phyloP scores from a whole-genome alignment of 2,329 filamentous ascomycete species.

The Colletotrichum limetticola region DNA sequence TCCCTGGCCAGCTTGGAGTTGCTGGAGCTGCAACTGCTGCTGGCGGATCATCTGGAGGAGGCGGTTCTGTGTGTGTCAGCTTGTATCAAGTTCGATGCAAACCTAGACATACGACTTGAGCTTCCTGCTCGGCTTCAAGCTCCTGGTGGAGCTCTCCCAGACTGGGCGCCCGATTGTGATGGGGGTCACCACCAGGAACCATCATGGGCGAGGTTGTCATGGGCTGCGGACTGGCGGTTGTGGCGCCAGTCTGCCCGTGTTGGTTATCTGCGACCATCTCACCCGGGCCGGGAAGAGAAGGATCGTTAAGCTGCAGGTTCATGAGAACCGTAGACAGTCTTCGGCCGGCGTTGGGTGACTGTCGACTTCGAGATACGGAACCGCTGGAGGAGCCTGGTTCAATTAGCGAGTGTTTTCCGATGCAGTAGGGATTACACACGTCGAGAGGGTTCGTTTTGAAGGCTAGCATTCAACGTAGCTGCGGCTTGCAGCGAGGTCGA shows the following conservation, averaged over 20 bases:
- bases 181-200: slow-evolving; percentile 57
- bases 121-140: slow-evolving; percentile 82
- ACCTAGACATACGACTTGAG: slow-evolving; percentile 70
- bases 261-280: slow-evolving; percentile 70
- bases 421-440: slow-evolving; percentile 51
- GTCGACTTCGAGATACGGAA: slow-evolving; percentile 58
- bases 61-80: slow-evolving; percentile 67
- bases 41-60: slow-evolving; percentile 80
- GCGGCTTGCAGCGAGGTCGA: slow-evolving; percentile 80
- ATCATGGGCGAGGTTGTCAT: slow-evolving; percentile 59
- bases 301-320: slow-evolving; percentile 80
- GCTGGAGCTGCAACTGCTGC: slow-evolving; percentile 77
- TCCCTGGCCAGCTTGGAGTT: slow-evolving; percentile 59
- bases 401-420: background rate
- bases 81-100: background rate
- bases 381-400: slow-evolving; percentile 61
- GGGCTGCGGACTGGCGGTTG: slow-evolving; percentile 55
- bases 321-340: slow-evolving; percentile 76
- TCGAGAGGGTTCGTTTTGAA: slow-evolving; percentile 72
- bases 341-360: slow-evolving; percentile 62
- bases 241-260: slow-evolving; percentile 40
- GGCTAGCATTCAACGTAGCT: slow-evolving; percentile 80
- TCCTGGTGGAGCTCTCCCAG: slow-evolving; percentile 83
- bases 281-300: slow-evolving; percentile 72
- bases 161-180: slow-evolving; percentile 75